Percentiles rank a stretch among this genome's conserved stretches.
Evolutionary conservation across 805 yeast genomes (phyloP).

Genomic region (Ogataea ramenticola): DNA sequence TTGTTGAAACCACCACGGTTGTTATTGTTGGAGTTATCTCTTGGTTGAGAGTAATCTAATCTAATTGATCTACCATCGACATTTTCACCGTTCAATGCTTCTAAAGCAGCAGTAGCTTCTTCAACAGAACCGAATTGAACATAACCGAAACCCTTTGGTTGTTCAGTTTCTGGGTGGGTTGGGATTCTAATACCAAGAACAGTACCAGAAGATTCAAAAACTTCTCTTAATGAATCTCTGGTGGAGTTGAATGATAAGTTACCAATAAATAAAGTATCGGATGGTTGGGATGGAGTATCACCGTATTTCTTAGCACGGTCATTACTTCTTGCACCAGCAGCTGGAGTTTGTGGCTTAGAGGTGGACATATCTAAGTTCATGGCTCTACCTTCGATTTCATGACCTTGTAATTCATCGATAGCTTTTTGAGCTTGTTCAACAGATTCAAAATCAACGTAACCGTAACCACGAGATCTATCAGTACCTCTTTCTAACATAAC

Average conservation of each 20-base stretch:
- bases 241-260: conserved; percentile 88
- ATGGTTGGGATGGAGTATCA: conserved; percentile 84
- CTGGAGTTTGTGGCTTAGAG: conserved; percentile 57
- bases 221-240: conserved; percentile 67
- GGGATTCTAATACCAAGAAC: conserved; percentile 91
- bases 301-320: conserved; percentile 89
- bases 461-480: conserved; percentile 94
- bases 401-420: conserved; percentile 75
- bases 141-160: conserved; percentile 98
- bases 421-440: conserved; percentile 82
- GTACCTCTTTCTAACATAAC: conserved; percentile 90
- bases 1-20: conserved; percentile 20
- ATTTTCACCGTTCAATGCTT: conserved; percentile 81
- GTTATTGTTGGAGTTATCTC: conserved; percentile 39
- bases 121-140: conserved; percentile 85
- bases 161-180: conserved; percentile 97
- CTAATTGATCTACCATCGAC: conserved; percentile 91
- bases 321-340: conserved; percentile 41
- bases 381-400: conserved; percentile 95
- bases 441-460: conserved; percentile 89
- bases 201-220: conserved; percentile 72
- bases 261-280: conserved; percentile 94
- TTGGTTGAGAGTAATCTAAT: conserved; percentile 91
- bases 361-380: conserved; percentile 89
- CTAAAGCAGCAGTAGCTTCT: conserved; percentile 84